Evolutionary conservation across 2,329 filamentous ascomycete genomes (phyloP).

Genomic region (Sporothrix sp.): DNA sequence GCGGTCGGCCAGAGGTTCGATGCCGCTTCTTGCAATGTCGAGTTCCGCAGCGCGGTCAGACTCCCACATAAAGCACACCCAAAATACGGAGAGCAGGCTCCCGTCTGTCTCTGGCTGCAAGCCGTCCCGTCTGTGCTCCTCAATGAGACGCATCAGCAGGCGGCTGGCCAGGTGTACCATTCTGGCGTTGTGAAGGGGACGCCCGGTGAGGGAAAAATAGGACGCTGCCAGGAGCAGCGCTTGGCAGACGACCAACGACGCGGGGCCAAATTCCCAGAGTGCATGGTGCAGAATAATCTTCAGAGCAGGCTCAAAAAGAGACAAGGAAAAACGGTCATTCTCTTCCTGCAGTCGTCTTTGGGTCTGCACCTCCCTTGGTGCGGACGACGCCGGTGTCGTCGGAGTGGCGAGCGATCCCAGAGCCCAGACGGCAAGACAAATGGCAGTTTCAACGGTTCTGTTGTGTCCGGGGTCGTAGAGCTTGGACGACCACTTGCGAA

Average conservation of each 20-base stretch:
- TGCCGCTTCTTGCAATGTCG: conserved; percentile 27
- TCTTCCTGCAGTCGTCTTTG: conserved; percentile 8
- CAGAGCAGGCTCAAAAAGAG: conserved; percentile 28
- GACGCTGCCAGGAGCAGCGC: conserved; percentile 29
- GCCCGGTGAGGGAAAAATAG: conserved; percentile 28
- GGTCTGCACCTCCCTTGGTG: background rate
- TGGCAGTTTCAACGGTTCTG: conserved; percentile 23
- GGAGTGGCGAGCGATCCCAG: conserved; percentile 20
- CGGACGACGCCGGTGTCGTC: background rate
- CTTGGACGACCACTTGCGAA: conserved; percentile 23
- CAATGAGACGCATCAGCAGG: conserved; percentile 24
- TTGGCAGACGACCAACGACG: conserved; percentile 24
- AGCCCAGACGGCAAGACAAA: conserved; percentile 30
- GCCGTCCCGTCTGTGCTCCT: conserved; percentile 18
- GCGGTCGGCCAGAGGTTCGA: conserved; percentile 28
- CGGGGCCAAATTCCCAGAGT: conserved; percentile 25
- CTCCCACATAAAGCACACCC: conserved; percentile 64
- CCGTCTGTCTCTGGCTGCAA: conserved; percentile 27
- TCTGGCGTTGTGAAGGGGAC: conserved; percentile 29
- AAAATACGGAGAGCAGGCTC: conserved; percentile 50
- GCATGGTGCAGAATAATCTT: conserved; percentile 26
- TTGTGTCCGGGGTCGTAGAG: conserved; percentile 20
- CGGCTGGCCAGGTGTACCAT: conserved; percentile 27
- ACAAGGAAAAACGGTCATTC: conserved; percentile 24
- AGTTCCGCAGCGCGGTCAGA: conserved; percentile 64